phyloP scores from a whole-genome alignment of 2,329 filamentous ascomycete genomes.

The Capronia epimyces region DNA sequence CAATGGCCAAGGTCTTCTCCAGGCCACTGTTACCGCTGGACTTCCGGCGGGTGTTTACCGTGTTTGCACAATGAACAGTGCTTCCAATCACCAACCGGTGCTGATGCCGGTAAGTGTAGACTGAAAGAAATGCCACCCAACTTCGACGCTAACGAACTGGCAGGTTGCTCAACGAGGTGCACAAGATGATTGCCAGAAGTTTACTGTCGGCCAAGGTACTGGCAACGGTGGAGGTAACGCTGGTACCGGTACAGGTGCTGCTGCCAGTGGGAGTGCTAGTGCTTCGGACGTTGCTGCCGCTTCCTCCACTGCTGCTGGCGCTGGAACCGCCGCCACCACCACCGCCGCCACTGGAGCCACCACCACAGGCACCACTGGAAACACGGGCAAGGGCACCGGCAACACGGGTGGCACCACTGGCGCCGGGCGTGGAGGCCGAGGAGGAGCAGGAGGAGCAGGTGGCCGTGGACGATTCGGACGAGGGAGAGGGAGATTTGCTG shows the following conservation, averaged over 20 bases:
- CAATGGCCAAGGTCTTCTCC: slow-evolving; percentile 51
- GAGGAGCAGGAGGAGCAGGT: not conserved
- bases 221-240: slow-evolving; percentile 42
- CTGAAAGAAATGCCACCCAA: not conserved
- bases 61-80: slow-evolving; percentile 57
- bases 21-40: slow-evolving; percentile 52
- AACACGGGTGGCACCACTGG: slow-evolving; percentile 6
- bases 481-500: slow-evolving; percentile 22
- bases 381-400: not conserved
- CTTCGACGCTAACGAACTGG: not conserved
- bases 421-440: not conserved
- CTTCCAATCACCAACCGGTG: slow-evolving; percentile 60
- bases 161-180: slow-evolving; percentile 59
- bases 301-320: slow-evolving; percentile 31
- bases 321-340: slow-evolving; percentile 1
- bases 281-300: slow-evolving; percentile 51
- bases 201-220: slow-evolving; percentile 51
- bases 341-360: not conserved
- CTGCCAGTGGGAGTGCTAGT: slow-evolving; percentile 41
- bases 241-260: slow-evolving; percentile 46
- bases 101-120: slow-evolving; percentile 45
- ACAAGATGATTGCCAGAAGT: slow-evolving; percentile 60
- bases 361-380: slow-evolving; percentile 3
- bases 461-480: slow-evolving; percentile 19
- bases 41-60: slow-evolving; percentile 60